These are phyloP conservation scores for Alternaria conjuncta DNA, from an alignment of 2,329 filamentous ascomycete species.

Conservation along the genomic window DNA sequence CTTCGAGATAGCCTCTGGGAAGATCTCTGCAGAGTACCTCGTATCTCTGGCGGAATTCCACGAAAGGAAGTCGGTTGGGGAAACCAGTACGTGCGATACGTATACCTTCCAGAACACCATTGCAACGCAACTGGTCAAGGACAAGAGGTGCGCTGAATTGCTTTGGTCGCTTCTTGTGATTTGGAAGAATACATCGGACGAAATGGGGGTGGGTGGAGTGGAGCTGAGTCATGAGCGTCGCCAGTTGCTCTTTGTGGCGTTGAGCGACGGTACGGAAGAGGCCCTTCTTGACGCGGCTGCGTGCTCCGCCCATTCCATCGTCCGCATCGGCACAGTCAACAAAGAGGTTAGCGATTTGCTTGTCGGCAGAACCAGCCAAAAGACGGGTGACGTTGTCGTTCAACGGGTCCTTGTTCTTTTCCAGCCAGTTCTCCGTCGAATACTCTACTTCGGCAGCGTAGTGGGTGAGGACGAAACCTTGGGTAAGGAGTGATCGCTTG, in stretches of 20 bases:
- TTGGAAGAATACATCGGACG: conserved; percentile 95
- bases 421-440: conserved; percentile 90
- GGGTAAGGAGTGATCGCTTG: conserved; percentile 80
- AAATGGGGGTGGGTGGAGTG: conserved; percentile 98
- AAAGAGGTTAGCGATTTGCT: conserved; percentile 84
- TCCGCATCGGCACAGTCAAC: conserved; percentile 84
- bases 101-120: conserved; percentile 98
- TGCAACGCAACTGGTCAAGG: conserved; percentile 95
- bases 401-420: conserved; percentile 98
- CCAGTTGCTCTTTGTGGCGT: conserved; percentile 96
- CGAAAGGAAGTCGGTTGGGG: conserved; percentile 88
- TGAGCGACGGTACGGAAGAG: conserved; percentile 97
- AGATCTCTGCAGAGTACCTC: conserved; percentile 88
- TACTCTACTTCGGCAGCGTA: conserved; percentile 99
- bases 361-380: conserved; percentile 80
- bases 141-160: conserved; percentile 91
- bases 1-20: conserved; percentile 89
- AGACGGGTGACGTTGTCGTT: conserved; percentile 96
- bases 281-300: conserved; percentile 92
- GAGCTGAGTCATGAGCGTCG: conserved; percentile 91
- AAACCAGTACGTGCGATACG: conserved; percentile 96
- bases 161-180: conserved; percentile 96
- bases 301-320: conserved; percentile 71
- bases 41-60: conserved; percentile 94
- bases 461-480: conserved; percentile 95